Base-by-base conservation (phyloP, 2,329 filamentous ascomycete genomes). In the Raffaelea ambrosiae region DNA sequence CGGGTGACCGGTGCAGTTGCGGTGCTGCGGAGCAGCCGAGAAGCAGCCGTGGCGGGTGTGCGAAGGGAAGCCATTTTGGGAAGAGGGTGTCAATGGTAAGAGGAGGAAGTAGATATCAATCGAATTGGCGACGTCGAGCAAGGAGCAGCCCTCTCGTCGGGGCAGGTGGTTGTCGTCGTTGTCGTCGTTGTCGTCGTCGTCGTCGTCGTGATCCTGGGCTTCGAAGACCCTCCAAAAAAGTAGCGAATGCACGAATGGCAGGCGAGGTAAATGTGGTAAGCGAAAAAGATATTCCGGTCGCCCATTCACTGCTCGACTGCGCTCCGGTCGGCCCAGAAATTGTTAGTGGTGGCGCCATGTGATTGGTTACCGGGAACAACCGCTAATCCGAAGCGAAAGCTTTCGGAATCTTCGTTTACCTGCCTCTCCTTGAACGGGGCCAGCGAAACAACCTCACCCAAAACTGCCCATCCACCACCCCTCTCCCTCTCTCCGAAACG, bases 41-140 rank as follows among this genome's bases (percentile, higher is more conserved):
- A 68, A 47, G 75, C 70, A 52, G 70, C 68, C 43, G 74, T 70
- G 53, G 70, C 66, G 53, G 70, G 65, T 51, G 72, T 73, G 68
- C 83, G 75, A 63, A 88, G 69, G 53, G 84, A 74, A 55, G 82
- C 79, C 84, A 88, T 88, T 56, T 10, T 43, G 3, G n/a, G 29
- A 31, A 42, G 21, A 21, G 19, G 29, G 46, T 29, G 26, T 29
- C 26, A 7, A 35, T 42, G 45, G 38, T 43, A 21, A 14, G 16
- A 10, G 4, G 19, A 33, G 13, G 19, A 31, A 21, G 5, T 22
- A 21, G n/a, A 35, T 9, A 21, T 16, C 19, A 9, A 38, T 10
- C 2, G 42, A 7, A 26, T 21, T n/a, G 45, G 31, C 39, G 18
- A 21, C 13, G 33, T 40, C 46, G 41, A 29, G 7, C n/a, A n/a